Evolutionary conservation across 352 stramenopile species (phyloP).

Genomic region (Phytophthora nicotianae): DNA sequence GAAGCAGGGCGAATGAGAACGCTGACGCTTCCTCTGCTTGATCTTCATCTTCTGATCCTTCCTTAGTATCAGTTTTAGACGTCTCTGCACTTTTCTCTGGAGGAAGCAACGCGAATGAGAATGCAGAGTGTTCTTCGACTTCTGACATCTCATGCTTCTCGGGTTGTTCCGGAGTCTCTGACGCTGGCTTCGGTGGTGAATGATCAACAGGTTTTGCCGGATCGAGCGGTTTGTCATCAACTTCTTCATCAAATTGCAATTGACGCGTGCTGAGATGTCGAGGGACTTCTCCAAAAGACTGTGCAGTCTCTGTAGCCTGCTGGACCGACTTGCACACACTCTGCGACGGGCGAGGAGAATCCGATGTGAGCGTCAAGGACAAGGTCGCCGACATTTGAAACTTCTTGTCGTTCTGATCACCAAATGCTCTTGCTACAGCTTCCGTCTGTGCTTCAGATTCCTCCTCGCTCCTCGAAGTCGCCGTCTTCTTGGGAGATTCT

Average conservation of each 20-base stretch:
- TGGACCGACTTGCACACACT: conserved; percentile 1
- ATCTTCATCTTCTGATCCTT: conserved; percentile 12
- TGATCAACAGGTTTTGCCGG: conserved; percentile 5
- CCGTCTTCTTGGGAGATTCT: not conserved
- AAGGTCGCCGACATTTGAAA: conserved; percentile 34
- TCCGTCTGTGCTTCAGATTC: not conserved
- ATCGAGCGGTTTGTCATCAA: not conserved
- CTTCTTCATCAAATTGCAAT: conserved; percentile 48
- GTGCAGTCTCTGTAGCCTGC: not conserved
- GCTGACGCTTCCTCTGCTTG: conserved; percentile 18
- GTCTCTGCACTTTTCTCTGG: not conserved
- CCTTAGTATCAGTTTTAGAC: conserved; percentile 1
- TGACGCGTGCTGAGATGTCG: conserved; percentile 41
- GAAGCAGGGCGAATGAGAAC: conserved; percentile 34
- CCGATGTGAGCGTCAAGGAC: conserved; percentile 21
- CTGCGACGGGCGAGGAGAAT: conserved; percentile 22
- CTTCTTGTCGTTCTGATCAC: conserved; percentile 28
- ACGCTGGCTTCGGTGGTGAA: not conserved
- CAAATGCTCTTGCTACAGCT: not conserved
- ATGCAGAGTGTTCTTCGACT: not conserved
- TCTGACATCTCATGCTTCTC: conserved; percentile 3
- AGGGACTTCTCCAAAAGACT: conserved; percentile 23
- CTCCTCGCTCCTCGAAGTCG: not conserved
- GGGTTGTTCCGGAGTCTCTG: not conserved
- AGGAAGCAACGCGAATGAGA: conserved; percentile 32